Base-by-base conservation (phyloP, 2,329 filamentous ascomycete genomes). In the Bipolaris zeicola region DNA sequence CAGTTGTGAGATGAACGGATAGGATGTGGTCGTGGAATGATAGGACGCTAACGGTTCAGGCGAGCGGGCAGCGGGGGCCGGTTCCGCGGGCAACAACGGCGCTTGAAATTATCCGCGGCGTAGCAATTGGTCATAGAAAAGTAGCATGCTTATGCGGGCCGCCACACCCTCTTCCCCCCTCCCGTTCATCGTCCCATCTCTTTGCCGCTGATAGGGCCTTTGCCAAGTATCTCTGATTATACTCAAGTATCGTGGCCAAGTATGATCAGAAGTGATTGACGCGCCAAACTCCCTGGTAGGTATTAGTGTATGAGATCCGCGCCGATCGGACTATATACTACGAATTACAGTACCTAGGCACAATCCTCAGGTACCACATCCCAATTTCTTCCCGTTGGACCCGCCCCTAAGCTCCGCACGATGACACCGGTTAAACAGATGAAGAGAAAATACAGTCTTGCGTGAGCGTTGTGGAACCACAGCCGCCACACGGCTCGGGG, bases 401-500 rank as follows among this genome's bases (percentile, higher is more conserved):
- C 43, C 38, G 31, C 50, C 16, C 24, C 33, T 20, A 22, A 42
- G 14, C 28, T 16, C 48, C 38, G 38, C 22, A 28, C 36, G 28
- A 47, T 42, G 50, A 44, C 28, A 13, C 54, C 54, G 54, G 54
- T 24, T 57, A 57, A 57, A 57, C 7, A 34, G 13, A 34, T 6
- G 33, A 34, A 43, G 26, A 50, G 28, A n/a, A 7, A 42, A 43
- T 22, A 18, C 48, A 11, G 24, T 5, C 20, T 8, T 48, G 33
- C 22, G 38, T 48, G 45, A 20, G 26, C 8, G 16, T 47, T 47
- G 45, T 48, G 33, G 45, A 37, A n/a, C 13, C 16, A 16, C 26
- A 44, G 26, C 52, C 49, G 34, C 42, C 51, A 58, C 55, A 43
- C 55, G 58, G 53, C 51, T 54, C 42, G 49, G 53, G 33, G 34